Conservation (phyloP, 2,329 filamentous ascomycete genomes). For the Bisporella sp. region DNA sequence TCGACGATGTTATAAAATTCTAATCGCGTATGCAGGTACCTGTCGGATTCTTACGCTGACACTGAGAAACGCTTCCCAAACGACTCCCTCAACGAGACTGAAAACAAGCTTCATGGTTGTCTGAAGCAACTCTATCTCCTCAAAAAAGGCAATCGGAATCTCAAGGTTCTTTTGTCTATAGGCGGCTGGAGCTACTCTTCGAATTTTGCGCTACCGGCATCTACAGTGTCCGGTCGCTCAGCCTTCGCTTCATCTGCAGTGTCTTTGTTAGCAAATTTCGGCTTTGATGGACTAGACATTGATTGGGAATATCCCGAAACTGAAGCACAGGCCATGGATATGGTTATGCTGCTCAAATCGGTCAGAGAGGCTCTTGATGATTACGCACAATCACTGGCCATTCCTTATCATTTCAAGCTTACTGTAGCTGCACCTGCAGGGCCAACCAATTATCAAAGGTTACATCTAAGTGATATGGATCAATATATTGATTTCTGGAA, state of each 20-base stretch:
- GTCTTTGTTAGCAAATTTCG: constrained; percentile 9
- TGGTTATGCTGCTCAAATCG: constrained; percentile 18
- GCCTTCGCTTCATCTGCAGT: constrained; percentile 12
- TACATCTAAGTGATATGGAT: constrained; percentile 40
- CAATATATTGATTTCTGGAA: constrained; percentile 46
- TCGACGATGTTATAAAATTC: no score
- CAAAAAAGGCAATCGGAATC: constrained; percentile 69
- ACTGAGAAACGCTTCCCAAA: not conserved
- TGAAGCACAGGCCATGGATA: constrained; percentile 15
- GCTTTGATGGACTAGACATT: constrained; percentile 17
- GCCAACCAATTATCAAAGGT: constrained; percentile 39
- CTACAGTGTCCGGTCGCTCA: constrained; percentile 40
- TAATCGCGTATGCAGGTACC: no score
- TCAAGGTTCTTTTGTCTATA: constrained; percentile 73
- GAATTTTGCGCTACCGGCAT: constrained; percentile 63
- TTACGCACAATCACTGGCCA: constrained; percentile 31
- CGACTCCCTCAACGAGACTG: constrained; percentile 9
- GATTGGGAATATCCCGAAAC: constrained; percentile 16
- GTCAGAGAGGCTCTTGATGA: constrained; percentile 40
- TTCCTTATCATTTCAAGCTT: constrained; percentile 46
- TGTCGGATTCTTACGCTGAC: no score
- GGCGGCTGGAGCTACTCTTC: constrained; percentile 76
- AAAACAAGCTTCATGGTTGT: constrained; percentile 74
- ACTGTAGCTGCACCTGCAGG: constrained; percentile 43
- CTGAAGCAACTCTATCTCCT: constrained; percentile 71